Conservation (phyloP, 2,329 filamentous ascomycete species). For the Aspergillaceae sp. region DNA sequence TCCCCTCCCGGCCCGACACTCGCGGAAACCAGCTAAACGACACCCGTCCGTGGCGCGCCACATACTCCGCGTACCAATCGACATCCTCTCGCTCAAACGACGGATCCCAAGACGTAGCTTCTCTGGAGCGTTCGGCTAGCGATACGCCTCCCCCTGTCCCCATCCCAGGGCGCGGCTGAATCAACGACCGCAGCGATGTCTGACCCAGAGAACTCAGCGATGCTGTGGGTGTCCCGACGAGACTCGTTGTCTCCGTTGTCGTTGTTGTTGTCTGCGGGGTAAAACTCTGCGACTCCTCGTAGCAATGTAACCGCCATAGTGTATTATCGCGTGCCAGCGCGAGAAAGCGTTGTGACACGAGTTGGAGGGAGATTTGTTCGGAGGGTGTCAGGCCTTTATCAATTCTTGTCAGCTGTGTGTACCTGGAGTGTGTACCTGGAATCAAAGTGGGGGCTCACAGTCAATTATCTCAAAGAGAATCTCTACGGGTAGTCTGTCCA, state of each 20-base stretch:
- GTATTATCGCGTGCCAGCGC: slow-evolving; percentile 62
- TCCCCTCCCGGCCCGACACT: slow-evolving; percentile 32
- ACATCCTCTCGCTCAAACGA: slow-evolving; percentile 61
- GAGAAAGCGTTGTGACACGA: slow-evolving; percentile 58
- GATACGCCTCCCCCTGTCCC: slow-evolving; percentile 2
- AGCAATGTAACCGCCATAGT: slow-evolving; percentile 69
- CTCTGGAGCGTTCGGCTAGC: slow-evolving; percentile 21
- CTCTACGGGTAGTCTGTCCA: slow-evolving; percentile 55
- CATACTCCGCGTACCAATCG: slow-evolving; percentile 83
- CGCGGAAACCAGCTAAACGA: slow-evolving; percentile 66
- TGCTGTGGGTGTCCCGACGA: slow-evolving; percentile 35
- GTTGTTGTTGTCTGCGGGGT: neutral
- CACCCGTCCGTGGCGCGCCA: slow-evolving; percentile 69
- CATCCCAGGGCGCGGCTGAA: slow-evolving; percentile 18
- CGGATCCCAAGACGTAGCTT: slow-evolving; percentile 69
- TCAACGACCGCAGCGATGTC: slow-evolving; percentile 24
- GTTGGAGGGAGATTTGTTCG: slow-evolving; percentile 61
- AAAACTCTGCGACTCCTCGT: slow-evolving; percentile 56
- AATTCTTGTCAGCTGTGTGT: too few relatives aligned
- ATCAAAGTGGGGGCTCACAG: slow-evolving; percentile 39
- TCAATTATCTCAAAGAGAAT: slow-evolving; percentile 55
- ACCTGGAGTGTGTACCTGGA: too few relatives aligned
- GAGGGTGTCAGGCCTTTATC: slow-evolving; percentile 51
- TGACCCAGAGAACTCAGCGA: slow-evolving; percentile 25
- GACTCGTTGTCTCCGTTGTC: slow-evolving; percentile 34